Percentiles rank a stretch among this genome's conserved stretches.
Conservation (phyloP, 176 grass and related monocot genomes). For the Bolboschoenus planiculmis region DNA sequence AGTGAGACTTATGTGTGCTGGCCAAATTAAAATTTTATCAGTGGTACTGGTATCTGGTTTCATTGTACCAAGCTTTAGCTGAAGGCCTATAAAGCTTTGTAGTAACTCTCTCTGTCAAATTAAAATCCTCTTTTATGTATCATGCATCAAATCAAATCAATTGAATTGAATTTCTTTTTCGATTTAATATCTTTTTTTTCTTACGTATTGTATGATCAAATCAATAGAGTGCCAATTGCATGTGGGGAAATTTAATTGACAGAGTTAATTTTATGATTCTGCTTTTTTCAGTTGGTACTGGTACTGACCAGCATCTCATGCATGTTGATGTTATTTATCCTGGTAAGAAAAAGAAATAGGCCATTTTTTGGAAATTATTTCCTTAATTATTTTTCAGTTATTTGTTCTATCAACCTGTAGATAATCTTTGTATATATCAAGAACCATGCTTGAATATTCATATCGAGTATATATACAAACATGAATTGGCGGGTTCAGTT, state of each 20-base stretch:
- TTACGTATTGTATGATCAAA: not conserved
- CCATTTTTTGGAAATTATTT: no score
- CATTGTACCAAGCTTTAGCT: not conserved
- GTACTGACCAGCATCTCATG: not conserved
- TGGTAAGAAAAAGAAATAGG: no score
- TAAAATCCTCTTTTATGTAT: not conserved
- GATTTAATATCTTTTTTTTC: not conserved
- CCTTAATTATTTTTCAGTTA: no score
- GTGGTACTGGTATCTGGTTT: not conserved
- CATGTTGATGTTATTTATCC: no score
- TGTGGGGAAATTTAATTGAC: not conserved
- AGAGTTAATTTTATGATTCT: slow-evolving; percentile 5
- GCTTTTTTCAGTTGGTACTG: not conserved
- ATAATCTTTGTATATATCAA: no score
- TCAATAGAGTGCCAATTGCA: not conserved
- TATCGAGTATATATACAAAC: no score
- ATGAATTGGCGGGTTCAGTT: no score
- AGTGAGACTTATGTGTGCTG: not conserved
- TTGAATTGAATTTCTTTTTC: not conserved
- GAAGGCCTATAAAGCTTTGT: not conserved
- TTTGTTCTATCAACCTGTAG: no score
- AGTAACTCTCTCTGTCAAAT: not conserved
- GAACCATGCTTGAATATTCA: no score
- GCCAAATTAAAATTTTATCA: not conserved
- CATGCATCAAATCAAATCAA: slow-evolving; percentile 3